These are phyloP conservation scores for Actinidia arguta DNA, from an alignment of 179 eudicot species.

Conservation along the genomic window DNA sequence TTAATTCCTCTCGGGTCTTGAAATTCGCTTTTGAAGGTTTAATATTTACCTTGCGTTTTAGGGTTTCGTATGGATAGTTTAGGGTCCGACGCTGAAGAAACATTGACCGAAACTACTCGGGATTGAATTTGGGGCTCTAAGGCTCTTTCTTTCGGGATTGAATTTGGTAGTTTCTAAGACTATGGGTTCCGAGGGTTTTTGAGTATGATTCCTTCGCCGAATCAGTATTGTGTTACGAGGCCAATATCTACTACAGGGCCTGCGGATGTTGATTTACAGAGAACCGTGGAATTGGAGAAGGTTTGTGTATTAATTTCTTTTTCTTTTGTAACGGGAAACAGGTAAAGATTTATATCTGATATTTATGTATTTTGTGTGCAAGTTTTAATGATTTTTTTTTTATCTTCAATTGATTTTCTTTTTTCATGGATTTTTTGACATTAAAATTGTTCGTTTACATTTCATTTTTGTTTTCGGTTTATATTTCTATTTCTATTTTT, in stretches of 20 bases:
- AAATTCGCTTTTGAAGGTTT: not conserved
- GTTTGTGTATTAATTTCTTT: constrained; percentile 30
- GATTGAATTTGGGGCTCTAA: not conserved
- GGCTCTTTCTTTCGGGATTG: not conserved
- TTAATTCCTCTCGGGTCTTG: not conserved
- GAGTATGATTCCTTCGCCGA: constrained; percentile 30
- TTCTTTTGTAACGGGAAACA: not conserved
- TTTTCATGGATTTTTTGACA: no score
- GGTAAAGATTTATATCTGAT: no score
- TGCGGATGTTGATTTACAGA: constrained; percentile 49
- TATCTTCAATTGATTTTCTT: no score
- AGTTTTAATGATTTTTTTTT: no score
- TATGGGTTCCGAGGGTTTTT: constrained; percentile 50
- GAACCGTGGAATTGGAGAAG: constrained; percentile 63
- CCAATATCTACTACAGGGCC: constrained; percentile 82
- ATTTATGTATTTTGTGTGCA: no score
- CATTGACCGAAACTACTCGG: not conserved
- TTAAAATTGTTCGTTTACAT: no score
- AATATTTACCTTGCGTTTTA: not conserved
- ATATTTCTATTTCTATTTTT: no score
- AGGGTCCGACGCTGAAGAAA: not conserved
- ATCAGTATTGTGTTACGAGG: constrained; percentile 63
- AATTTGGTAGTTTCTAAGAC: constrained; percentile 17
- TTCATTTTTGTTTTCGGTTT: no score
- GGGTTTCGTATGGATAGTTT: not conserved